Conservation (phyloP, 352 stramenopile species). For the Phytophthora ohioensis region DNA sequence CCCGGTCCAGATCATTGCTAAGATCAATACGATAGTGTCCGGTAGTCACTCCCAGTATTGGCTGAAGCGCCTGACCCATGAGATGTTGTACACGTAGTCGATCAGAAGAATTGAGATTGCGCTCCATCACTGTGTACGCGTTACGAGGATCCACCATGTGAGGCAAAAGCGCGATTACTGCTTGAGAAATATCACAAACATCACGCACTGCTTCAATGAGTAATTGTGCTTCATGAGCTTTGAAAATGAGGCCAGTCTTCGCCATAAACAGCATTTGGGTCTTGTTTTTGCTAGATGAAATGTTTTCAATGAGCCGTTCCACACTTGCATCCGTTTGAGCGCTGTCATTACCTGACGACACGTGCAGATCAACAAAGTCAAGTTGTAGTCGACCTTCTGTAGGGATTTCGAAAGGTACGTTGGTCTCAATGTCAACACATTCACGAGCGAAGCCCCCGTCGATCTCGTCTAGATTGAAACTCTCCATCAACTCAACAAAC, state of each 20-base stretch:
- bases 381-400: conserved; percentile 64
- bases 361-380: conserved; percentile 83
- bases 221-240: conserved; percentile 68
- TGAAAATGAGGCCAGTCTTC: conserved; percentile 79
- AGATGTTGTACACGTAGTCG: conserved; percentile 73
- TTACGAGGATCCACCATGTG: conserved; percentile 81
- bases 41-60: conserved; percentile 66
- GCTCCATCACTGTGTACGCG: conserved; percentile 69
- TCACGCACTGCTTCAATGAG: conserved; percentile 75
- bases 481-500: conserved; percentile 82
- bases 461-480: conserved; percentile 61
- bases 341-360: conserved; percentile 71
- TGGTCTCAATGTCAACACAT: conserved; percentile 73
- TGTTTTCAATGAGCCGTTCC: conserved; percentile 81
- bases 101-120: conserved; percentile 60
- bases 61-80: conserved; percentile 65
- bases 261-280: conserved; percentile 83
- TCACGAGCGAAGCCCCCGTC: conserved; percentile 53
- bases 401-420: conserved; percentile 67
- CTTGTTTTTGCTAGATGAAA: conserved; percentile 80
- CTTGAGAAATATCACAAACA: conserved; percentile 69
- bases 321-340: conserved; percentile 74
- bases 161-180: conserved; percentile 67
- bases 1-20: conserved; percentile 66
- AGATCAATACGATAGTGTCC: conserved; percentile 81